These are phyloP conservation scores for Colletotrichum caudatum DNA, from an alignment of 2,329 filamentous ascomycete genomes.

Conservation along the genomic window DNA sequence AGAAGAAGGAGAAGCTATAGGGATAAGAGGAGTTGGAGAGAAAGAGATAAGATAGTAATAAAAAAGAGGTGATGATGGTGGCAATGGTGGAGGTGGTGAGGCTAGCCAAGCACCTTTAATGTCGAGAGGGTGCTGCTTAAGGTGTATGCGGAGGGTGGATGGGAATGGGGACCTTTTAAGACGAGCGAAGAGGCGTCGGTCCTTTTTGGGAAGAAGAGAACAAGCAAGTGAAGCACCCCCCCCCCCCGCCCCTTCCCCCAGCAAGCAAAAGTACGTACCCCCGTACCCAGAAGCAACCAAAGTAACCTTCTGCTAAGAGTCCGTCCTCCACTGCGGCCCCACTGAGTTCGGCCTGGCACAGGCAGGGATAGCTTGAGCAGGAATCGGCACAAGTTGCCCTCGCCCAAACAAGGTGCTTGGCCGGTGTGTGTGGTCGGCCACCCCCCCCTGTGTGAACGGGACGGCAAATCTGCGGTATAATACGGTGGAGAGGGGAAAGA, in stretches of 20 bases:
- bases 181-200: not conserved
- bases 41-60: conserved; percentile 1
- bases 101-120: conserved; percentile 19
- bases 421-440: not conserved
- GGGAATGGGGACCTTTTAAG: conserved; percentile 30
- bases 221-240: no score
- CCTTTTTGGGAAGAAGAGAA: no score
- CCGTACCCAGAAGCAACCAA: not conserved
- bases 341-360: conserved; percentile 38
- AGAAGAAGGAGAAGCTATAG: no score
- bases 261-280: no score
- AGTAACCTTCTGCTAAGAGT: conserved; percentile 33
- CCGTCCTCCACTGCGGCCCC: conserved; percentile 38
- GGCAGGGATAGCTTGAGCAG: conserved; percentile 25
- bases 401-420: conserved; percentile 12
- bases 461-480: conserved; percentile 24
- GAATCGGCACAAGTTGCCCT: conserved; percentile 39
- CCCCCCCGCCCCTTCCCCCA: no score
- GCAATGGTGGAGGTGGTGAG: conserved; percentile 23
- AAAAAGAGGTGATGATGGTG: not conserved
- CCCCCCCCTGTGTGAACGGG: conserved; percentile 14
- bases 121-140: not conserved
- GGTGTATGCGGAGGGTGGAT: conserved; percentile 2
- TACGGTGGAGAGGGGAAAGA: not conserved
- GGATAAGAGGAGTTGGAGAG: not conserved